phyloP scores from a whole-genome alignment of 2,329 filamentous ascomycete genomes.

The Talaromyces rugulosus region DNA sequence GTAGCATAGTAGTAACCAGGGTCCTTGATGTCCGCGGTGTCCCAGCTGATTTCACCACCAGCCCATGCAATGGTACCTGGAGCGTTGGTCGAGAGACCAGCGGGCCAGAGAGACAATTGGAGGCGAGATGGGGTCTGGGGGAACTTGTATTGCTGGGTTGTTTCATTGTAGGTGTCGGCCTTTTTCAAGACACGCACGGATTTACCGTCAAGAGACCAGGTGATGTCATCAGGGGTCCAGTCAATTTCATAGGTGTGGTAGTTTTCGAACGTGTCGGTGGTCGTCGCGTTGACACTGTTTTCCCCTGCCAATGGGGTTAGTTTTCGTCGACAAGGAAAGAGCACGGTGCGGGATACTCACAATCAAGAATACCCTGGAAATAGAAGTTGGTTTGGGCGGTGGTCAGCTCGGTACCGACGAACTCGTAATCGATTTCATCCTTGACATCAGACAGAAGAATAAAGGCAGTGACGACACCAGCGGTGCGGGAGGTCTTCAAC shows the following conservation, averaged over 20 bases:
- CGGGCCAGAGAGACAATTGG: slow-evolving; percentile 94
- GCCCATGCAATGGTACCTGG: slow-evolving; percentile 88
- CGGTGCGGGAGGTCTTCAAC: slow-evolving; percentile 77
- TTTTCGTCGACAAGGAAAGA: neutral
- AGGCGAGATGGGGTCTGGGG: slow-evolving; percentile 89
- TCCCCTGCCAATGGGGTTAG: slow-evolving; percentile 51
- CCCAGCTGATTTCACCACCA: slow-evolving; percentile 86
- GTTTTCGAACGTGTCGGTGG: slow-evolving; percentile 66
- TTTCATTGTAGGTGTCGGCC: slow-evolving; percentile 79
- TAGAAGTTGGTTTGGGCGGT: slow-evolving; percentile 94
- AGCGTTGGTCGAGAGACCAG: slow-evolving; percentile 72
- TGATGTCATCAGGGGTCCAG: slow-evolving; percentile 82
- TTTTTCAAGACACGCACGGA: slow-evolving; percentile 70
- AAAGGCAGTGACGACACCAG: slow-evolving; percentile 93
- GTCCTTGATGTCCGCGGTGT: slow-evolving; percentile 70
- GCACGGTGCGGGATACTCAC: slow-evolving; percentile 50
- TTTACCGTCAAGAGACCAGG: slow-evolving; percentile 82
- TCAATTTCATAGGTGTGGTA: slow-evolving; percentile 90
- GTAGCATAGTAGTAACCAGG: slow-evolving; percentile 86
- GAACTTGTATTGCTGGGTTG: slow-evolving; percentile 74
- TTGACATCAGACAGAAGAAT: slow-evolving; percentile 94
- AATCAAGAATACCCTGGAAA: slow-evolving; percentile 87
- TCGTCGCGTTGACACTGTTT: slow-evolving; percentile 68
- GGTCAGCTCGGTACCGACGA: slow-evolving; percentile 72
- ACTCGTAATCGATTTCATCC: slow-evolving; percentile 98